Percentiles rank a stretch among this genome's conserved stretches.
phyloP scores from a whole-genome alignment of 139 green algal genomes.

The Coelastrella sp. region DNA sequence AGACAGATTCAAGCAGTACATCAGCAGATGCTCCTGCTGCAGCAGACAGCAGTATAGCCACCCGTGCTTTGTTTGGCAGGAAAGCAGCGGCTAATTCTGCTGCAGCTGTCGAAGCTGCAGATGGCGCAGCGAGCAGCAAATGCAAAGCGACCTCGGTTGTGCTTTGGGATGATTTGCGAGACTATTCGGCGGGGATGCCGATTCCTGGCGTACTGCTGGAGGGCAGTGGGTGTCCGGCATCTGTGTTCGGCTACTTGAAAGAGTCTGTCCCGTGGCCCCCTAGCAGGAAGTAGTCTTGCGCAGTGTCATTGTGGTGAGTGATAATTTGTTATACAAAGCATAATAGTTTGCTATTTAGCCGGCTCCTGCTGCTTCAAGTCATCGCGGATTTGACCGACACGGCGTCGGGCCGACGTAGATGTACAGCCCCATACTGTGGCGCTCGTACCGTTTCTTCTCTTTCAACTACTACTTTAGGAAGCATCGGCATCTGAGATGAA shows the following conservation, averaged over 20 bases:
- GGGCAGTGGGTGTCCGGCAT: slow-evolving; percentile 18
- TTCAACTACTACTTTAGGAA: no score
- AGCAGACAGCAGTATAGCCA: not conserved
- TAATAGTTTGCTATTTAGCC: no score
- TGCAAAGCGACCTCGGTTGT: not conserved
- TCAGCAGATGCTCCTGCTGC: not conserved
- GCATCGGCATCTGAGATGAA: no score
- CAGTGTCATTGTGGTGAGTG: no score
- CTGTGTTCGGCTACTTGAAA: slow-evolving; percentile 30
- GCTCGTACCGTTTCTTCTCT: no score
- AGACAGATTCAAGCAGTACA: not conserved
- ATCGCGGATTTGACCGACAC: no score
- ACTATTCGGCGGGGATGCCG: slow-evolving; percentile 30
- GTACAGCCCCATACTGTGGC: no score
- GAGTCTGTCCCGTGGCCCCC: not conserved
- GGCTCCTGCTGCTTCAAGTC: no score
- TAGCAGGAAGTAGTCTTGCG: no score
- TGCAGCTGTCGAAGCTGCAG: not conserved
- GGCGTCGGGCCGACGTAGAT: no score
- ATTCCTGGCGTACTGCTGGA: slow-evolving; percentile 34
- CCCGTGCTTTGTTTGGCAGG: no score
- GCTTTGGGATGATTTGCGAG: slow-evolving; percentile 28
- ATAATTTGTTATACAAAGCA: no score
- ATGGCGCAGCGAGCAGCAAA: not conserved
- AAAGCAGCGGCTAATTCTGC: not conserved